Evolutionary conservation across 108 stramenopile species (phyloP), one percentile per base, ranked within the genome.

Genomic region (Pseudonitzschia multistriata): DNA sequence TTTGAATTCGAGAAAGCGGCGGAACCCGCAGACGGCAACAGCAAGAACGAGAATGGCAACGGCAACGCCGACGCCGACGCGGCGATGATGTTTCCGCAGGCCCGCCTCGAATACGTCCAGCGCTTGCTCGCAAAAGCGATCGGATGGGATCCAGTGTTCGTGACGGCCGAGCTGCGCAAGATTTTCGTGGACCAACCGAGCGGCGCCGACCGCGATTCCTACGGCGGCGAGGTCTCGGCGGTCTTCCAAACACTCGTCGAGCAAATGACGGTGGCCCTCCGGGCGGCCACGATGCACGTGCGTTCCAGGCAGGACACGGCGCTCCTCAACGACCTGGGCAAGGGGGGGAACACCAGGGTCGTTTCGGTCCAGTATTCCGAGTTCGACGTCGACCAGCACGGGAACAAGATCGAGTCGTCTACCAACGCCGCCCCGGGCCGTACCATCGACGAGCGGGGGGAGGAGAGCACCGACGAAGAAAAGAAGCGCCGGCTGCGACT

Each of bases 291-390:
- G 1, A n/a, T 72, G 0, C 31, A 30, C 2, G 24, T 67, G 21
- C 34, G 19, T 28, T 45, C 54, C 27, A 57, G 35, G 37, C 52
- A 62, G 27, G 31, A 50, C 29, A 31, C 63, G 3, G n/a, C 30
- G 6, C 54, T 77, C 11, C 6, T 64, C 40, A 76, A 70, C n/a
- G 71, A 79, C 49, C 27, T 56, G 3, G 60, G 67, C 15, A 74
- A 84, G n/a, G 88, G 86, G 49, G 89, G 89, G 3, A 79, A 72
- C 24, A 91, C 89, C 17, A 53, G 86, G 29, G 81, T 91, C 11
- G 74, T 88, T 19, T 79, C 74, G 49, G 89, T 91, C 19, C 74
- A 80, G 14, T 85, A 84, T 71, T 83, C 87, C 14, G 89, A 91
- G 62, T 72, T 81, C 50, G 57, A 45, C 19, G 53, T 57, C 65